phyloP scores from a whole-genome alignment of 495 filamentous ascomycete genomes.

The Podospora tetraspora region DNA sequence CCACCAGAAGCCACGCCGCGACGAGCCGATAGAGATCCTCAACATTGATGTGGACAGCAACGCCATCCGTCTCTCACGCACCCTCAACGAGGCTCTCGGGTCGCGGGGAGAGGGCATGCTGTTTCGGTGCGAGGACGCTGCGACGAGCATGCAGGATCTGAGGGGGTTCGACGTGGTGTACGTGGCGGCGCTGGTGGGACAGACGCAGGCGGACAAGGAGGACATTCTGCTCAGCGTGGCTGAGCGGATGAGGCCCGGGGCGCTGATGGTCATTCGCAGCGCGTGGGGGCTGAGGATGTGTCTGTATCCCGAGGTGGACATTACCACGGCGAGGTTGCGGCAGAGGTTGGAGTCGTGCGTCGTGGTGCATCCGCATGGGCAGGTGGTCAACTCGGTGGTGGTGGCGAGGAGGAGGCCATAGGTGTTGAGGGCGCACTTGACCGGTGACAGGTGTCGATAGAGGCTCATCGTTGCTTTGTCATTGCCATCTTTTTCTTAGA shows the following conservation, averaged over 20 bases:
- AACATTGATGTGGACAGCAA: conserved; percentile 23
- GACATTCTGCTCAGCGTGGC: conserved; percentile 21
- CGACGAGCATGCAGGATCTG: conserved; percentile 7
- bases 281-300: conserved; percentile 24
- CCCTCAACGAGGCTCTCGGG: conserved; percentile 18
- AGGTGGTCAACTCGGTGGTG: conserved; percentile 31
- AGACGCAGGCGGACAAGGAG: conserved; percentile 27
- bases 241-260: conserved; percentile 21
- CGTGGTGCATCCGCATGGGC: conserved; percentile 25
- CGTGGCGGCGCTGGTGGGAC: conserved; percentile 28
- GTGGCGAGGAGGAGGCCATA: conserved; percentile 12
- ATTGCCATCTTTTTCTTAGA: too few relatives aligned
- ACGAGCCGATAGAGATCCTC: conserved; percentile 10
- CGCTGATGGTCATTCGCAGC: conserved; percentile 26
- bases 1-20: neutral
- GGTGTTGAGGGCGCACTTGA: too few relatives aligned
- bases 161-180: conserved; percentile 30
- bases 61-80: conserved; percentile 20
- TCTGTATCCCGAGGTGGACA: conserved; percentile 29
- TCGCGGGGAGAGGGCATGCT: conserved; percentile 23
- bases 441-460: too few relatives aligned
- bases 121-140: conserved; percentile 26
- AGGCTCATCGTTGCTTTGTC: too few relatives aligned
- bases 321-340: conserved; percentile 18
- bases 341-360: conserved; percentile 21